phyloP scores from a whole-genome alignment of 129 eudicot genomes.

The Scalesia atractyloides region DNA sequence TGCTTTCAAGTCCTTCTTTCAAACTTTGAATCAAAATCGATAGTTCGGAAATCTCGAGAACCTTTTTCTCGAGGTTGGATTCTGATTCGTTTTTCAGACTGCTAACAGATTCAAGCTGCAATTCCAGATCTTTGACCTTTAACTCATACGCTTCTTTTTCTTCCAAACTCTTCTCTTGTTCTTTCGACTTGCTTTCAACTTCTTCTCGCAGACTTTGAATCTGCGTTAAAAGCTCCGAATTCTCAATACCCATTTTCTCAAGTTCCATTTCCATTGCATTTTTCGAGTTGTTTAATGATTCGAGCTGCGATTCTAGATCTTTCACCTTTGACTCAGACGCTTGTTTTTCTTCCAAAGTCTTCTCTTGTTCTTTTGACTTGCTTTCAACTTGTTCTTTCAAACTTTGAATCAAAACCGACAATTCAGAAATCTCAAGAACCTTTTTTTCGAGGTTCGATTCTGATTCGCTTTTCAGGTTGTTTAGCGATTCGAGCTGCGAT shows the following conservation, averaged over 20 bases:
- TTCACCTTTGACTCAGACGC: constrained; percentile 38
- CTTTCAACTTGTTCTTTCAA: constrained; percentile 58
- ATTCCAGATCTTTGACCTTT: constrained; percentile 46
- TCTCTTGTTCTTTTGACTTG: constrained; percentile 47
- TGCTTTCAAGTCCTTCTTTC: constrained; percentile 45
- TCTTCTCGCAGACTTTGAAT: constrained; percentile 42
- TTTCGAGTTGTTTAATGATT: constrained; percentile 39
- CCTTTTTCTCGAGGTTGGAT: constrained; percentile 43
- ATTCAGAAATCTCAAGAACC: constrained; percentile 51
- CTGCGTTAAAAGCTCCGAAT: constrained; percentile 26
- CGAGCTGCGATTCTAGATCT: constrained; percentile 41
- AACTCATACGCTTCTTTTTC: constrained; percentile 42
- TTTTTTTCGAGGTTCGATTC: constrained; percentile 49
- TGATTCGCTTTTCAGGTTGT: constrained; percentile 39
- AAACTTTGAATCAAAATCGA: constrained; percentile 33
- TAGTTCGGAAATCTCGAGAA: constrained; percentile 30
- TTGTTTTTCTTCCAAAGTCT: constrained; percentile 57
- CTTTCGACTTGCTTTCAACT: constrained; percentile 39
- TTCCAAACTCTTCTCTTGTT: constrained; percentile 38
- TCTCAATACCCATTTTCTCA: constrained; percentile 38
- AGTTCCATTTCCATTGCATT: constrained; percentile 39
- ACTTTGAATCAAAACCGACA: constrained; percentile 41
- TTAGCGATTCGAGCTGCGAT: constrained; percentile 39
- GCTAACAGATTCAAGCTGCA: constrained; percentile 30
- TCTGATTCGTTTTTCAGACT: constrained; percentile 46